A percentile compares a stretch with the other conserved stretches of the same genome.
These are phyloP conservation scores for Fusarium annulatum DNA, from an alignment of 2,329 filamentous ascomycete species.

Conservation along the genomic window DNA sequence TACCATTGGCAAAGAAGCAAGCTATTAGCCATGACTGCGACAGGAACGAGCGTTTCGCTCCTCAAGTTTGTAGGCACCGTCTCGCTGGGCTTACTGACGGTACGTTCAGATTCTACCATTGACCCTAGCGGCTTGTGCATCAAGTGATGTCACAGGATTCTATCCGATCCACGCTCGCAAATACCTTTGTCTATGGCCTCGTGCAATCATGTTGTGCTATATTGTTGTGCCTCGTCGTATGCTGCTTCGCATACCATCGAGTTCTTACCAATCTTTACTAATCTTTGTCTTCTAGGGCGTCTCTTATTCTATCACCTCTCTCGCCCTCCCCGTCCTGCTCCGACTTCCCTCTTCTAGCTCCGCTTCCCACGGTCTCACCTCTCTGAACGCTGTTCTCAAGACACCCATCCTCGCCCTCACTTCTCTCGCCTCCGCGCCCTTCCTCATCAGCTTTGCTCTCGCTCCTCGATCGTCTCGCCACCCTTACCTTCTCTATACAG, in stretches of 20 bases:
- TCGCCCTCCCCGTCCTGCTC: conserved; percentile 84
- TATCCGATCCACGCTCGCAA: background rate
- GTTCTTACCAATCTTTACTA: conserved; percentile 18
- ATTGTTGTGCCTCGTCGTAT: background rate
- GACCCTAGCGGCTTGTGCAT: conserved; percentile 11
- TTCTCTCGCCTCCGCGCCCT: conserved; percentile 74
- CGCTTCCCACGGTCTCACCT: conserved; percentile 76
- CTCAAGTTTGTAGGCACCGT: conserved; percentile 95
- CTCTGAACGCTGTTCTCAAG: conserved; percentile 71
- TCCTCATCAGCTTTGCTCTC: conserved; percentile 81
- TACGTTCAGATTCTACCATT: conserved; percentile 58
- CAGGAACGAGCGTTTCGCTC: conserved; percentile 76
- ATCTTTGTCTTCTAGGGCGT: conserved; percentile 72
- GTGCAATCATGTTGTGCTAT: background rate
- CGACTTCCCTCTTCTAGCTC: conserved; percentile 79
- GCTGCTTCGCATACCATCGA: background rate
- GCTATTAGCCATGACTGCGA: conserved; percentile 67
- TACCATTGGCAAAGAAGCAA: background rate
- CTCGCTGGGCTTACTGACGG: conserved; percentile 87
- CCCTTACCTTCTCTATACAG: conserved; percentile 91
- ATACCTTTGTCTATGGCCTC: background rate
- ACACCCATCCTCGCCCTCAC: conserved; percentile 75
- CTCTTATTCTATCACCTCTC: conserved; percentile 82
- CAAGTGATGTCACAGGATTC: conserved; percentile 14
- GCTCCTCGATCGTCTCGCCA: conserved; percentile 82